Conservation (phyloP, 177 flowering plant species). For the Vitis hybrid region DNA sequence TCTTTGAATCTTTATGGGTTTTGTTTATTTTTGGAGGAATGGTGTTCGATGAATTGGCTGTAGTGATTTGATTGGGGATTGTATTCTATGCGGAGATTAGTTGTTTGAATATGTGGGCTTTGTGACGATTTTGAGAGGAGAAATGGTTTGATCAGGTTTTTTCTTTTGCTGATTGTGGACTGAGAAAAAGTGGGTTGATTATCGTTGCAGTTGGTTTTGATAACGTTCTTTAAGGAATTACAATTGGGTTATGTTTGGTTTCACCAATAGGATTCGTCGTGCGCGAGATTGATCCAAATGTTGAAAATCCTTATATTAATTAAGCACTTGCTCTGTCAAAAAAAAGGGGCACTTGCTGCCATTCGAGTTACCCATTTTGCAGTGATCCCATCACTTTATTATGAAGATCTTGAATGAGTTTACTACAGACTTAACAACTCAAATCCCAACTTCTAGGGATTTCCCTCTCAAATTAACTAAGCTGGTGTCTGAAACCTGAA, state of each 20-base stretch:
- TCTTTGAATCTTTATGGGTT: neutral
- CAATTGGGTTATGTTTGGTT: neutral
- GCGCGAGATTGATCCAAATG: neutral
- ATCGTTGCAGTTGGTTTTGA: neutral
- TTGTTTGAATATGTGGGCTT: neutral
- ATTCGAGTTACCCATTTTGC: too few species aligned
- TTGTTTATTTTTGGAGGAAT: neutral
- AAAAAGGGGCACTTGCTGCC: too few species aligned
- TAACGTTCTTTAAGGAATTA: neutral
- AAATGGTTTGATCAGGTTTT: neutral
- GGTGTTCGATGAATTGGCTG: conserved; percentile 16
- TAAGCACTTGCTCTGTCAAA: too few species aligned
- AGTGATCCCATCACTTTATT: too few species aligned
- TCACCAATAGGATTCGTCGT: neutral
- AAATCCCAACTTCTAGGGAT: too few species aligned
- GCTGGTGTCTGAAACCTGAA: too few species aligned
- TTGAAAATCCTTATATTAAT: neutral
- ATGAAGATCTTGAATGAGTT: too few species aligned
- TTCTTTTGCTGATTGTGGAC: neutral
- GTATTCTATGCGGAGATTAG: neutral
- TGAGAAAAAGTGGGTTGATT: neutral
- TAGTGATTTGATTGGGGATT: neutral
- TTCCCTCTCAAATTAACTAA: too few species aligned
- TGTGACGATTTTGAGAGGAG: neutral
- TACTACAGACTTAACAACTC: too few species aligned